Base-by-base conservation (phyloP, 306 rosid genomes). In the Vigna hirtella region DNA sequence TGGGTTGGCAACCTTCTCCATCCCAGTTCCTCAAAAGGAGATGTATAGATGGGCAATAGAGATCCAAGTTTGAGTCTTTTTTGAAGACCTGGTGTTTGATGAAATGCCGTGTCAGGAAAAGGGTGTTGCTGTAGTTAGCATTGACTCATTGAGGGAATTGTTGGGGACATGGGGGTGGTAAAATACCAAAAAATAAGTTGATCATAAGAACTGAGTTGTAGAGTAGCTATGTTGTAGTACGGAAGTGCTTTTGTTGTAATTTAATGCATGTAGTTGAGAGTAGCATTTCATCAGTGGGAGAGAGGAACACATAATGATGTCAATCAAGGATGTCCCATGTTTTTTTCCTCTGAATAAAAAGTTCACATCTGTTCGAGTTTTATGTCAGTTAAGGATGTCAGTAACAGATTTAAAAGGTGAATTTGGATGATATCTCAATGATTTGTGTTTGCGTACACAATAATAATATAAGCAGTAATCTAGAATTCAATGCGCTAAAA, bases 31-130 rank as follows among this genome's bases (percentile, higher is more conserved):
- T 32, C 45, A 22, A 26, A 61, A 83, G 73, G 98, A 89, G 18
- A 86, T 88, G 96, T 85, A 86, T 13, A 91, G 78, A 85, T 91
- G 98, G 96, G 63, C 53, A 9, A 59, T 92, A 5, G 88, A 91
- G 61, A 86, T 95, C 72, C 86, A 89, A 82, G 90, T 95, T 73
- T 92, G 76, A 83, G 82, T 15, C 32, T 26, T 40, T 32, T 0
- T 32, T 32, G 4, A 51, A 56, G 13, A 4, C 64, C 15, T 52
- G 45, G 63, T 22, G 7, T 71, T 51, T 42, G 62, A 66, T 66
- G 75, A 7, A 45, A 14, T 56, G 5, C 55, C 62, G 76, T 56
- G 67, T 17, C 32, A n/a, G 74, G 77, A 61, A 51, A 50, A 15
- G 79, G 66, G 62, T 32, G 47, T 45, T 78, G 57, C 59, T 15